Evolutionary conservation across 2,329 filamentous ascomycete species (phyloP).

Genomic region (Madurella mycetomatis): DNA sequence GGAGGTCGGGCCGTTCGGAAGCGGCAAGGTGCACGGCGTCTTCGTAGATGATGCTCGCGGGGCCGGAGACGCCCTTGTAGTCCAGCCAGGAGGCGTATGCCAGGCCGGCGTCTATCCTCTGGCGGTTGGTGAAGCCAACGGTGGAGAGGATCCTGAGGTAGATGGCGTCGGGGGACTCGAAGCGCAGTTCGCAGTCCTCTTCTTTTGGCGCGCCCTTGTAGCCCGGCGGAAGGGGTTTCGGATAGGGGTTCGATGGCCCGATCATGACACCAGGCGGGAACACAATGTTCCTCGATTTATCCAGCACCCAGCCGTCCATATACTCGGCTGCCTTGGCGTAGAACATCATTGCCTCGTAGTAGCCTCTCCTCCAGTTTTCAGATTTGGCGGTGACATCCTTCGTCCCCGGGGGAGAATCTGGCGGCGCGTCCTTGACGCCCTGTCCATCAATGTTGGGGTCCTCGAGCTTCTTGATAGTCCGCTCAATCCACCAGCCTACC

Average conservation of each 20-base stretch:
- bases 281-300: conserved; percentile 60
- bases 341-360: conserved; percentile 77
- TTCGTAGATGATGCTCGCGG: conserved; percentile 66
- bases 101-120: conserved; percentile 76
- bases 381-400: conserved; percentile 71
- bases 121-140: conserved; percentile 69
- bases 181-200: conserved; percentile 69
- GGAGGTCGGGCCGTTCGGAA: conserved; percentile 46
- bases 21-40: conserved; percentile 74
- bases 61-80: conserved; percentile 63
- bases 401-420: conserved; percentile 42
- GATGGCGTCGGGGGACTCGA: conserved; percentile 65
- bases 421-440: conserved; percentile 54
- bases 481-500: conserved; percentile 56
- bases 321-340: conserved; percentile 73
- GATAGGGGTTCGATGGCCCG: conserved; percentile 78
- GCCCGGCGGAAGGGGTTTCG: conserved; percentile 65
- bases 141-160: conserved; percentile 82
- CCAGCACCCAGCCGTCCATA: conserved; percentile 72
- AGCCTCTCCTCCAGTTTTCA: conserved; percentile 80
- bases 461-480: conserved; percentile 64
- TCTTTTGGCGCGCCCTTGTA: conserved; percentile 62
- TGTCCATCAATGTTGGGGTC: conserved; percentile 64
- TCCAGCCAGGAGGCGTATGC: conserved; percentile 83
- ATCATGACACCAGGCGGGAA: conserved; percentile 71